Conservation (phyloP, 495 filamentous ascomycete genomes). For the Ascodesmis nigricans region DNA sequence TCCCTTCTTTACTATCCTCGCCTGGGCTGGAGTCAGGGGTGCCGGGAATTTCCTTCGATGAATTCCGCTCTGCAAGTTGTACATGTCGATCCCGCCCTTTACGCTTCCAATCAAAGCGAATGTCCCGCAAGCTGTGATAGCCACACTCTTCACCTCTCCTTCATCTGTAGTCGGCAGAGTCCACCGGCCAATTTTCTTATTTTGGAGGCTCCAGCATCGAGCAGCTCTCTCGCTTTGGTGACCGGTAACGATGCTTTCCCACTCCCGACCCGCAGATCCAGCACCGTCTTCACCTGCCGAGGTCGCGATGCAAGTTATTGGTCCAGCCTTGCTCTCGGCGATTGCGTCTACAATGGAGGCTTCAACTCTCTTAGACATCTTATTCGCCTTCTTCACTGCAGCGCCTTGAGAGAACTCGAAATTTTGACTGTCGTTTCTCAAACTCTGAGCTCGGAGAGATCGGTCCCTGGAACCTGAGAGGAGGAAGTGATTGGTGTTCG, state of each 20-base stretch:
- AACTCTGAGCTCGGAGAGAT: slow-evolving; percentile 84
- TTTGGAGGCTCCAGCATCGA: slow-evolving; percentile 86
- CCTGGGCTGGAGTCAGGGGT: slow-evolving; percentile 39
- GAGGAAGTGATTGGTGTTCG: slow-evolving; percentile 81
- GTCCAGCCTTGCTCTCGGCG: slow-evolving; percentile 65
- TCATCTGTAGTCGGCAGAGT: slow-evolving; percentile 70
- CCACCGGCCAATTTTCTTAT: slow-evolving; percentile 84
- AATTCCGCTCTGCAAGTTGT: slow-evolving; percentile 81
- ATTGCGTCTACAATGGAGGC: slow-evolving; percentile 27
- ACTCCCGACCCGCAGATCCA: slow-evolving; percentile 52
- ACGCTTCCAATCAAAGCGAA: slow-evolving; percentile 82
- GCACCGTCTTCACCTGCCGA: slow-evolving; percentile 73
- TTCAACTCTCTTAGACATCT: slow-evolving; percentile 41
- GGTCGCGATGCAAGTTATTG: slow-evolving; percentile 73
- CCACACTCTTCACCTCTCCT: slow-evolving; percentile 64
- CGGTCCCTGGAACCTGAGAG: slow-evolving; percentile 70
- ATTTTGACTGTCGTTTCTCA: slow-evolving; percentile 84
- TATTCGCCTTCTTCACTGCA: slow-evolving; percentile 57
- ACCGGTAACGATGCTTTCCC: slow-evolving; percentile 93
- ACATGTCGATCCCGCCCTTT: slow-evolving; percentile 69
- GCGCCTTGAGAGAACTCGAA: slow-evolving; percentile 76
- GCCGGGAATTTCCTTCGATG: slow-evolving; percentile 72
- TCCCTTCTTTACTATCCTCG: slow-evolving; percentile 30
- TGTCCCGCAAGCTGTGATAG: slow-evolving; percentile 73
- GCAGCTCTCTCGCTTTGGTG: slow-evolving; percentile 67